Conservation (phyloP, 805 yeast species). For the Saturnispora quitensis region DNA sequence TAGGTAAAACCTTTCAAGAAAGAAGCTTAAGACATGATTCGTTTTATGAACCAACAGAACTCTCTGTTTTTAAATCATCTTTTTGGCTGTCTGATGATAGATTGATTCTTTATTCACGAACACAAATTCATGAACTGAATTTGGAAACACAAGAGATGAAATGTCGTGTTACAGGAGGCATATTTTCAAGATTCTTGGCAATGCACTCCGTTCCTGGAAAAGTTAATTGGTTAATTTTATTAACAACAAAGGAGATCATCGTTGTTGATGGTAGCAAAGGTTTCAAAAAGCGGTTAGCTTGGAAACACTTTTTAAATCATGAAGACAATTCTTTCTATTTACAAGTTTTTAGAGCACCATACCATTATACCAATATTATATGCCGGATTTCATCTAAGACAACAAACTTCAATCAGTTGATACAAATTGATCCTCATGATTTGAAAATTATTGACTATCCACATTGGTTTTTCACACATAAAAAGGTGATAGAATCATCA, state of each 20-base stretch:
- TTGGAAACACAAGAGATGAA: constrained; percentile 19
- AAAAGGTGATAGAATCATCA: constrained; percentile 14
- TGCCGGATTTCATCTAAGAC: constrained; percentile 26
- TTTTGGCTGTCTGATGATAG: constrained; percentile 33
- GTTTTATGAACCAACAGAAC: constrained; percentile 37
- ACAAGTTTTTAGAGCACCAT: constrained; percentile 14
- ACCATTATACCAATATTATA: constrained; percentile 8
- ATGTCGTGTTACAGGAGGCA: constrained; percentile 38
- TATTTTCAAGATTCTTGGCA: constrained; percentile 47
- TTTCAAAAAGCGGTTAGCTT: constrained; percentile 46
- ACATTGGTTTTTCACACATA: constrained; percentile 17
- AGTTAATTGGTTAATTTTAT: constrained; percentile 33
- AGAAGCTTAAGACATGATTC: constrained; percentile 11
- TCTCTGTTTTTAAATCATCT: constrained; percentile 48
- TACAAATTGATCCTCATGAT: constrained; percentile 23
- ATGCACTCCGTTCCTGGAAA: constrained; percentile 23
- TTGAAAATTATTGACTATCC: constrained; percentile 18
- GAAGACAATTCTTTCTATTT: constrained; percentile 46
- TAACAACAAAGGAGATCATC: constrained; percentile 61
- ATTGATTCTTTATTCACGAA: constrained; percentile 34
- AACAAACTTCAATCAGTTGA: constrained; percentile 21
- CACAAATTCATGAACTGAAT: constrained; percentile 31
- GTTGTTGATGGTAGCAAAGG: constrained; percentile 34
- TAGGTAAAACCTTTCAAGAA: constrained; percentile 3
- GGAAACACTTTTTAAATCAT: constrained; percentile 61